Evolutionary conservation across 768 basidiomycete genomes (phyloP).

Genomic region (Trametes gibbosa): DNA sequence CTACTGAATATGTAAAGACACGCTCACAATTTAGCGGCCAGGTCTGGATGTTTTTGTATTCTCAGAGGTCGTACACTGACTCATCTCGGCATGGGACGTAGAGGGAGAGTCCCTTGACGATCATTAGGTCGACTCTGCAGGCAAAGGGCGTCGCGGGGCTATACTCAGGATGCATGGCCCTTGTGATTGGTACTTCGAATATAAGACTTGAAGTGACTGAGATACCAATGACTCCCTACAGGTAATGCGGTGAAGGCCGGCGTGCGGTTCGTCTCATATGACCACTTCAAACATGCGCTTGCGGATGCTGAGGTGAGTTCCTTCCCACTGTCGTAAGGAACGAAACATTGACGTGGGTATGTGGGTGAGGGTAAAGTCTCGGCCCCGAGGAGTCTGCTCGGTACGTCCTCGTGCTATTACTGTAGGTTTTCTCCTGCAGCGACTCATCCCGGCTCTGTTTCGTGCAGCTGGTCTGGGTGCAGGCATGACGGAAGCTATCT

Average conservation of each 20-base stretch:
- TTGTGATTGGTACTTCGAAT: slow-evolving; percentile 56
- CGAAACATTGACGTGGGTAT: neutral
- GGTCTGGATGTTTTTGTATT: slow-evolving; percentile 35
- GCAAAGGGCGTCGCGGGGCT: slow-evolving; percentile 78
- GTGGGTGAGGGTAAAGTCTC: slow-evolving; percentile 79
- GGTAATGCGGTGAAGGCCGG: slow-evolving; percentile 92
- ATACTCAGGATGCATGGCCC: slow-evolving; percentile 90
- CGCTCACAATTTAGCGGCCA: slow-evolving; percentile 87
- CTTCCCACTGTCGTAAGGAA: neutral
- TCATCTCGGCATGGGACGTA: slow-evolving; percentile 22
- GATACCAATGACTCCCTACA: neutral
- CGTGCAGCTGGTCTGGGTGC: slow-evolving; percentile 73
- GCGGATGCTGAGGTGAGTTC: slow-evolving; percentile 75
- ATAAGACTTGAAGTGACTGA: neutral
- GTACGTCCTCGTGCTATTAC: slow-evolving; percentile 34
- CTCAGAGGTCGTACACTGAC: neutral
- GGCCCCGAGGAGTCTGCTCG: slow-evolving; percentile 79
- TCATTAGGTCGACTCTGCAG: slow-evolving; percentile 70
- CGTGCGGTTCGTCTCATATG: slow-evolving; percentile 93
- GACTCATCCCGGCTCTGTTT: neutral
- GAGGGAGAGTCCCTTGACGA: slow-evolving; percentile 70
- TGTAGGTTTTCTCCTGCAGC: too few relatives aligned
- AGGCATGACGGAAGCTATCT: slow-evolving; percentile 87
- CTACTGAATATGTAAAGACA: slow-evolving; percentile 92
- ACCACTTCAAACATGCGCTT: slow-evolving; percentile 81